Conservation (phyloP, 495 filamentous ascomycete genomes). For the Penicillium canariense region DNA sequence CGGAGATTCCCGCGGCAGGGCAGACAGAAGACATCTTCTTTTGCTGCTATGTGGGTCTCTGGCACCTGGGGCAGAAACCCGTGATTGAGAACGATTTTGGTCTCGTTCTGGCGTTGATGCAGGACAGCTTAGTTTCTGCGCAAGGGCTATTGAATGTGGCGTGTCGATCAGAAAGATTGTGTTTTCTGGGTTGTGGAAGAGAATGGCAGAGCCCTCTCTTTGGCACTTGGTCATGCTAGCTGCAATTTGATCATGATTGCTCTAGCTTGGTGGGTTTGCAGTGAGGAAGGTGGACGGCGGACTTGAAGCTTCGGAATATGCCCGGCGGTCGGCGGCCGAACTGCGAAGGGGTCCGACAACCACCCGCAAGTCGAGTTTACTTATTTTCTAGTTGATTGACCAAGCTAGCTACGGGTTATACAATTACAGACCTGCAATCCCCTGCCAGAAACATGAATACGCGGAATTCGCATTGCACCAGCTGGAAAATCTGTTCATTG, state of each 20-base stretch:
- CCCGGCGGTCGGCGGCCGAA: not conserved
- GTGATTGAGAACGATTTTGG: not conserved
- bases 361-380: no score
- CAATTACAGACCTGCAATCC: no score
- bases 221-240: slow-evolving; percentile 6
- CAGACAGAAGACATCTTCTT: slow-evolving; percentile 31
- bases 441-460: no score
- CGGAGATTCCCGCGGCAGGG: slow-evolving; percentile 28
- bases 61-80: not conserved
- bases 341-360: not conserved
- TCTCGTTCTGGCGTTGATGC: not conserved
- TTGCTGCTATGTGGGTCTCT: not conserved
- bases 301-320: not conserved
- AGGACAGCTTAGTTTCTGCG: slow-evolving; percentile 27
- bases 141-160: slow-evolving; percentile 55
- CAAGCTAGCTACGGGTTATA: no score
- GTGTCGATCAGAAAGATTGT: slow-evolving; percentile 60
- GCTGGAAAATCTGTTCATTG: not conserved
- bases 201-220: slow-evolving; percentile 29
- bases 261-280: not conserved
- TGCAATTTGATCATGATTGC: not conserved
- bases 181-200: slow-evolving; percentile 48
- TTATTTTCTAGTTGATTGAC: no score
- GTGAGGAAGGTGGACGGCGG: not conserved
- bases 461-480: no score